These are phyloP conservation scores for Capsella bursapastoris DNA, from an alignment of 345 rosid genomes.

Conservation along the genomic window DNA sequence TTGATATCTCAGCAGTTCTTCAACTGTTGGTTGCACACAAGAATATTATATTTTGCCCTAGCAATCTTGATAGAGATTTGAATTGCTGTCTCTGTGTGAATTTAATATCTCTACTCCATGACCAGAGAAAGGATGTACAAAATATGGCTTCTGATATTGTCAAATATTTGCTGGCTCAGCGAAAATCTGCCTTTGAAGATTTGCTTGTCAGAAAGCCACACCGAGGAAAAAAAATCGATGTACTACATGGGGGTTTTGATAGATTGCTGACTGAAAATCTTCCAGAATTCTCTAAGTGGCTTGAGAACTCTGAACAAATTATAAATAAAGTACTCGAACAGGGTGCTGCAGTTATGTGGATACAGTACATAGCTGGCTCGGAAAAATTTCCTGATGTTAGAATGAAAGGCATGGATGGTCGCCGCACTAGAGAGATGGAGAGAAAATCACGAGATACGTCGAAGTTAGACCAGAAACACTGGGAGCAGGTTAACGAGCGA, in stretches of 20 bases:
- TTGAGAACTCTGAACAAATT: conserved; percentile 62
- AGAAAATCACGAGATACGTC: conserved; percentile 73
- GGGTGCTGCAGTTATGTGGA: conserved; percentile 91
- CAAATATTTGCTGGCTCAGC: conserved; percentile 77
- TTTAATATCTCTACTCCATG: conserved; percentile 76
- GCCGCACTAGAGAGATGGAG: conserved; percentile 83
- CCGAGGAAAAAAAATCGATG: conserved; percentile 75
- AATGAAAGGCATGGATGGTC: conserved; percentile 82
- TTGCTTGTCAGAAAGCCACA: conserved; percentile 76
- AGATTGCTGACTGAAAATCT: conserved; percentile 71
- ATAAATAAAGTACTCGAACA: conserved; percentile 83
- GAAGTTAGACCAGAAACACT: conserved; percentile 73
- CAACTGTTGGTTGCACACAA: conserved; percentile 88
- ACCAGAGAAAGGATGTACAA: conserved; percentile 75
- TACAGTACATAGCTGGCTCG: conserved; percentile 81
- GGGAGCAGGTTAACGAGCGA: conserved; percentile 84
- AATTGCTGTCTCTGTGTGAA: conserved; percentile 88
- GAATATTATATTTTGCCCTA: conserved; percentile 81
- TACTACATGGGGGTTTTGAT: conserved; percentile 88
- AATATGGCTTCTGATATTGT: conserved; percentile 73
- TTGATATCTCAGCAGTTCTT: conserved; percentile 70
- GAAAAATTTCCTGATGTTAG: conserved; percentile 89
- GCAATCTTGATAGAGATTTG: conserved; percentile 85
- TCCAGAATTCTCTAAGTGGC: conserved; percentile 76
- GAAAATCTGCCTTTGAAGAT: conserved; percentile 80